These are phyloP conservation scores for Thalassiosira pacifica DNA, from an alignment of 352 stramenopile genomes.

Conservation along the genomic window DNA sequence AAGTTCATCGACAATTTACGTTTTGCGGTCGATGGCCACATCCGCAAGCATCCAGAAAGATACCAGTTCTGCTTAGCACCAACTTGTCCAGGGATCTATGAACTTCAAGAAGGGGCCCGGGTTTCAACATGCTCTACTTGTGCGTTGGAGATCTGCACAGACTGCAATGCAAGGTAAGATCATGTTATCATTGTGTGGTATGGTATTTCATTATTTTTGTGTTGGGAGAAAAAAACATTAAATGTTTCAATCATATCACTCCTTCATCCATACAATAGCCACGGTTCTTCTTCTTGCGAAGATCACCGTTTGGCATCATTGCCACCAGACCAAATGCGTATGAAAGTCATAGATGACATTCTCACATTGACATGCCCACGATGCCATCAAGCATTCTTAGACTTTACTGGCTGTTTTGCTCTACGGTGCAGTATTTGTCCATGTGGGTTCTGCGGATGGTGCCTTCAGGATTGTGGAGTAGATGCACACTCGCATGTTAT, in stretches of 20 bases:
- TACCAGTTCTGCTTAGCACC: neutral
- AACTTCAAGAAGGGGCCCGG: neutral
- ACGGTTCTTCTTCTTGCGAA: constrained; percentile 3
- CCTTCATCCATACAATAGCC: neutral
- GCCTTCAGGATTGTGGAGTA: neutral
- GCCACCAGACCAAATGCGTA: neutral
- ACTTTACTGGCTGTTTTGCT: neutral
- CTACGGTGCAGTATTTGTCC: neutral
- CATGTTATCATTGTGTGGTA: no score
- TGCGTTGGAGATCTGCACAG: neutral
- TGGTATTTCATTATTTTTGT: no score
- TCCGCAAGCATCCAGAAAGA: neutral
- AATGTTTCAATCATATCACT: no score
- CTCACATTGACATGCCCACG: neutral
- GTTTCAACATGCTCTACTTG: neutral
- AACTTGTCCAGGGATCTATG: neutral
- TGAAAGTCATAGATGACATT: neutral
- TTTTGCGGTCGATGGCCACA: neutral
- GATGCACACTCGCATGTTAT: constrained; percentile 3
- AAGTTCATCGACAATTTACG: neutral
- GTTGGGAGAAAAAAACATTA: no score
- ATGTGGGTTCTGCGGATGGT: constrained; percentile 1
- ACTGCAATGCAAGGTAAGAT: neutral
- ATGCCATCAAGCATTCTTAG: neutral
- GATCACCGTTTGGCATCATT: constrained; percentile 1